These are phyloP conservation scores for Hypseocharis bilobata DNA, from an alignment of 441 rosid species.

Conservation along the genomic window DNA sequence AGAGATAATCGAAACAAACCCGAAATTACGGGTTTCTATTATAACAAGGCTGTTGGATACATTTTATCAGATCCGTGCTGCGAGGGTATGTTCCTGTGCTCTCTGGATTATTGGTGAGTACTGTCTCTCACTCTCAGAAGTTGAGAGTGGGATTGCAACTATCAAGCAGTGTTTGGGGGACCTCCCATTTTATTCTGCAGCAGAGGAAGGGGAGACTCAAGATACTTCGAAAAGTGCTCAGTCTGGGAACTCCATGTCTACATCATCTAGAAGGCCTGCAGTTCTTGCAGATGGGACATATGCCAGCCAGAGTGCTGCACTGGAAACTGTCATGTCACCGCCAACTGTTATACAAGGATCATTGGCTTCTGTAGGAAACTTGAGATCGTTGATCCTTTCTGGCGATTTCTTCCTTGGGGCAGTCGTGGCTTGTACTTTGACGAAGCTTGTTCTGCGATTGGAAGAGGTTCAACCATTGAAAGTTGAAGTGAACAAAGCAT, in stretches of 20 bases:
- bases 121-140: slow-evolving; percentile 77
- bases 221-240: slow-evolving; percentile 45
- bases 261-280: slow-evolving; percentile 81
- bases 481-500: slow-evolving; percentile 61
- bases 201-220: slow-evolving; percentile 49
- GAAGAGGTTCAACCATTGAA: slow-evolving; percentile 76
- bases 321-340: slow-evolving; percentile 74
- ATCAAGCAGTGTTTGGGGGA: slow-evolving; percentile 89
- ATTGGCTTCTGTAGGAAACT: slow-evolving; percentile 53
- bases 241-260: slow-evolving; percentile 41
- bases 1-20: slow-evolving; percentile 81
- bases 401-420: slow-evolving; percentile 95
- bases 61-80: slow-evolving; percentile 81
- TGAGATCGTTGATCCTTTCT: slow-evolving; percentile 67
- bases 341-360: slow-evolving; percentile 73
- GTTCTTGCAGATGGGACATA: slow-evolving; percentile 87
- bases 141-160: slow-evolving; percentile 62
- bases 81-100: slow-evolving; percentile 72
- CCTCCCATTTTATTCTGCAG: slow-evolving; percentile 52
- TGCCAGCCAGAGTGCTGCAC: slow-evolving; percentile 89
- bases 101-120: slow-evolving; percentile 94
- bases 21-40: slow-evolving; percentile 71
- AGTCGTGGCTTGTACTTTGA: slow-evolving; percentile 70
- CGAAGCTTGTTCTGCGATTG: slow-evolving; percentile 77
- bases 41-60: slow-evolving; percentile 72